Conservation (phyloP, 495 filamentous ascomycete species). For the Talaromyces ruber region DNA sequence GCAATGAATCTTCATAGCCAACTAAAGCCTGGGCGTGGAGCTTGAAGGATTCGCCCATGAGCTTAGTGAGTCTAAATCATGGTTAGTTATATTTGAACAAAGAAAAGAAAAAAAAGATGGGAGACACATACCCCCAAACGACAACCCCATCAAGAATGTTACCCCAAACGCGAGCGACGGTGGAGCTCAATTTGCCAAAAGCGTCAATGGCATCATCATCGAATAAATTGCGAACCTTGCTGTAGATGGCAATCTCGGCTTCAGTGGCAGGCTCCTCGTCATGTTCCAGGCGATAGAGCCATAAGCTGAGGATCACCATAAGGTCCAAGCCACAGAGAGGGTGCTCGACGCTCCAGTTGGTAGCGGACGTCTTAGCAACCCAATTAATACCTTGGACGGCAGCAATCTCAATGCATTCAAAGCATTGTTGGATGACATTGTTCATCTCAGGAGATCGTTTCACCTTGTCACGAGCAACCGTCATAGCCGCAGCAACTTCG, state of each 20-base stretch:
- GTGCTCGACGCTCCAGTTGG: slow-evolving; percentile 99
- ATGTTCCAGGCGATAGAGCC: slow-evolving; percentile 98
- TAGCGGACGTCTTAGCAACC: slow-evolving; percentile 92
- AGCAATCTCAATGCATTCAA: slow-evolving; percentile 95
- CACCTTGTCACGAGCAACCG: slow-evolving; percentile 80
- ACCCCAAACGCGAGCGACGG: slow-evolving; percentile 92
- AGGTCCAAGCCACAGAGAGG: slow-evolving; percentile 93
- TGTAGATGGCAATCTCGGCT: slow-evolving; percentile 90
- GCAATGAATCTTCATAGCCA: slow-evolving; percentile 77
- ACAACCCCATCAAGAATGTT: slow-evolving; percentile 98
- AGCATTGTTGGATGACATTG: slow-evolving; percentile 95
- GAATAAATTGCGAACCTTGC: slow-evolving; percentile 87
- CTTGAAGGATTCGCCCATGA: slow-evolving; percentile 98
- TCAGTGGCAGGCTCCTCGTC: slow-evolving; percentile 90
- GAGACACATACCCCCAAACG: slow-evolving; percentile 94
- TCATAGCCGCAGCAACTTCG: slow-evolving; percentile 95
- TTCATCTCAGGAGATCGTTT: slow-evolving; percentile 96
- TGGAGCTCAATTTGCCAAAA: slow-evolving; percentile 81
- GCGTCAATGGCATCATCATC: slow-evolving; percentile 78
- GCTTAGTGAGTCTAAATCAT: slow-evolving; percentile 73
- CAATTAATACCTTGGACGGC: slow-evolving; percentile 92
- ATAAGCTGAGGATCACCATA: slow-evolving; percentile 97
- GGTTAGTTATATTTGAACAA: slow-evolving; percentile 1
- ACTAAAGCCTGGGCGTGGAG: slow-evolving; percentile 89
- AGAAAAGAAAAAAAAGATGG: slow-evolving; percentile 7